Conservation (phyloP, 2,329 filamentous ascomycete species). For the Cryphonectria naterciae region DNA sequence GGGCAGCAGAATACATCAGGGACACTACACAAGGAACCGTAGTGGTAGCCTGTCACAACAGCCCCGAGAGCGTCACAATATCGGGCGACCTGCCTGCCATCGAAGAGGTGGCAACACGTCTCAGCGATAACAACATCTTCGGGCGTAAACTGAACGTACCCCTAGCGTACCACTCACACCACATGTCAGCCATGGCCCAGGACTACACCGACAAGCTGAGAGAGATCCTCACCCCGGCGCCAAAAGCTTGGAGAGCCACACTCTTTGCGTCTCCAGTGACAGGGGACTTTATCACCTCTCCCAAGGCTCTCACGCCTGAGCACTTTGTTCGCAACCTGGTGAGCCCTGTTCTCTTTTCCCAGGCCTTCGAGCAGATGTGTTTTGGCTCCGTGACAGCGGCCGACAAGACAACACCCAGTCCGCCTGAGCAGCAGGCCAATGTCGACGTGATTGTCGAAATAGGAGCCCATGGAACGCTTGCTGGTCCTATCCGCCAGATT, state of each 20-base stretch:
- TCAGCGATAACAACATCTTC: conserved; percentile 36
- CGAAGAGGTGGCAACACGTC: conserved; percentile 31
- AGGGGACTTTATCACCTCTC: background rate
- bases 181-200: conserved; percentile 34
- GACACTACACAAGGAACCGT: conserved; percentile 12
- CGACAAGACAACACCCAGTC: no score
- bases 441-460: conserved; percentile 39
- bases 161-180: conserved; percentile 38
- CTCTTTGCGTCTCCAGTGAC: background rate
- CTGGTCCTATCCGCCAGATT: conserved; percentile 36
- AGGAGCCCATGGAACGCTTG: conserved; percentile 36
- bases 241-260: background rate
- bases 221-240: background rate
- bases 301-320: background rate
- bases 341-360: conserved; percentile 2
- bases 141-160: conserved; percentile 34
- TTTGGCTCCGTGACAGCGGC: background rate
- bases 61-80: conserved; percentile 39
- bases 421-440: background rate
- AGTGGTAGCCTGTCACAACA: conserved; percentile 21
- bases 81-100: conserved; percentile 38
- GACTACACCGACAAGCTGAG: conserved; percentile 31
- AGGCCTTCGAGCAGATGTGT: conserved; percentile 15
- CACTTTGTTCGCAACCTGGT: conserved; percentile 33
- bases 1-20: conserved; percentile 12